These are phyloP conservation scores for Holtermanniella nyarrowii DNA, from an alignment of 768 basidiomycete species.

Conservation along the genomic window DNA sequence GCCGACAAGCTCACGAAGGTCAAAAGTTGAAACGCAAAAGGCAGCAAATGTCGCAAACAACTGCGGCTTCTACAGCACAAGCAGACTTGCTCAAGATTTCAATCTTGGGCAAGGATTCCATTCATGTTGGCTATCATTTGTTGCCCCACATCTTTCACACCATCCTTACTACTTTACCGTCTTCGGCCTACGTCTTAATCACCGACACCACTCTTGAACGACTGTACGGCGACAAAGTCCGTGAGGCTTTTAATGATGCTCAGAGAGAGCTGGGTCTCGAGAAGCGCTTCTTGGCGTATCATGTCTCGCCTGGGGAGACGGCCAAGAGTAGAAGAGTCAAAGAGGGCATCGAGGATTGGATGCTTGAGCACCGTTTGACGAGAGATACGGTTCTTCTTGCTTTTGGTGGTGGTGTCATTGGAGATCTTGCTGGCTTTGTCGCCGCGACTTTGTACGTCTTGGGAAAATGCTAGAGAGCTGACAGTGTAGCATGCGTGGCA, in stretches of 20 bases:
- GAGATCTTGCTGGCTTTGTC: constrained; percentile 91
- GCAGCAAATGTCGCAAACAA: background rate
- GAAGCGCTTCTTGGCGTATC: constrained; percentile 59
- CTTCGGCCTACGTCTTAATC: constrained; percentile 80
- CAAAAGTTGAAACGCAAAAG: background rate
- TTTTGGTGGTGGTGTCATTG: constrained; percentile 92
- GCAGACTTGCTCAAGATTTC: constrained; percentile 63
- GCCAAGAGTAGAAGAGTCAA: constrained; percentile 86
- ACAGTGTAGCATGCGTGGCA: constrained; percentile 76
- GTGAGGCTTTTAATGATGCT: constrained; percentile 52
- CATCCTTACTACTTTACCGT: constrained; percentile 57
- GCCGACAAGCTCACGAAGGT: background rate
- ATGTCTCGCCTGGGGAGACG: constrained; percentile 82
- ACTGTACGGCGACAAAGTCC: constrained; percentile 62
- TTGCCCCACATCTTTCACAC: constrained; percentile 60
- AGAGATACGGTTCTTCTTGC: constrained; percentile 87
- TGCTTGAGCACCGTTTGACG: constrained; percentile 77
- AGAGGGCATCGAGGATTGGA: constrained; percentile 84
- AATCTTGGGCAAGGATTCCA: constrained; percentile 73
- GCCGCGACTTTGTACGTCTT: constrained; percentile 83
- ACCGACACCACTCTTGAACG: constrained; percentile 85
- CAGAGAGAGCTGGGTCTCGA: constrained; percentile 27
- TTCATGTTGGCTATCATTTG: constrained; percentile 90
- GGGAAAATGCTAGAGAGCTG: background rate
- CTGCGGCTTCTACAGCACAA: background rate